Percentiles rank a stretch among this genome's conserved stretches.
Evolutionary conservation across 192 early-diverging fungal genomes (phyloP).

Genomic region (Podila minutissima): DNA sequence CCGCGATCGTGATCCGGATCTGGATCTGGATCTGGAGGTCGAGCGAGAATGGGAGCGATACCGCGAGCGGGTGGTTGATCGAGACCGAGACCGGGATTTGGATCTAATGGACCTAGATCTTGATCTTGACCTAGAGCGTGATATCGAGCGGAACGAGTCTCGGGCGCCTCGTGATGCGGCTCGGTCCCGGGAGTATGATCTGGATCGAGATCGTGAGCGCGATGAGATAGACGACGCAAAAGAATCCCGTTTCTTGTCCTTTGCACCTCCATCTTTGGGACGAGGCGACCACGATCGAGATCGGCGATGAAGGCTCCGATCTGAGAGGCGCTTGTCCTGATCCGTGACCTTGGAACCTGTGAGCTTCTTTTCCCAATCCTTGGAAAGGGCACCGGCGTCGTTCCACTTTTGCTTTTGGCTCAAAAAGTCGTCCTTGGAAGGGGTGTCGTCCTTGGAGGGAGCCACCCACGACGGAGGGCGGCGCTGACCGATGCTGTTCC

Average conservation of each 20-base stretch:
- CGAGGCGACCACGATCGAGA: slow-evolving; percentile 40
- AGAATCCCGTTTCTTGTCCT: not conserved
- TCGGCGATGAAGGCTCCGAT: slow-evolving; percentile 27
- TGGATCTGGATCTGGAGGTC: slow-evolving; percentile 7
- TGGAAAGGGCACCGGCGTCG: not conserved
- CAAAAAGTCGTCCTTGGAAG: slow-evolving; percentile 7
- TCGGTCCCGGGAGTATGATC: slow-evolving; percentile 9
- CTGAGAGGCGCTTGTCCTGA: slow-evolving; percentile 19
- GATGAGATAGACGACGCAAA: not conserved
- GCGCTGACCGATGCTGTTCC: slow-evolving; percentile 41
- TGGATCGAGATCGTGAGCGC: slow-evolving; percentile 12
- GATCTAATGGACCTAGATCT: slow-evolving; percentile 20
- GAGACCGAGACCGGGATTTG: slow-evolving; percentile 8
- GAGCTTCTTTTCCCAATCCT: not conserved
- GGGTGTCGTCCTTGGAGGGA: not conserved
- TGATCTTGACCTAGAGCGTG: slow-evolving; percentile 8
- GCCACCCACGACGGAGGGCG: slow-evolving; percentile 40
- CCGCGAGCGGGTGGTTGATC: slow-evolving; percentile 1
- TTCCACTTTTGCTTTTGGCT: slow-evolving; percentile 1
- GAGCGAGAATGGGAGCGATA: slow-evolving; percentile 12
- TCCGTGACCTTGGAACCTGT: not conserved
- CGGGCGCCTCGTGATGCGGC: not conserved
- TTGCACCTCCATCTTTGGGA: not conserved
- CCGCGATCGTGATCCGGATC: slow-evolving; percentile 12
- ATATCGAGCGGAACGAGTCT: not conserved